Base-by-base conservation (phyloP, 176 grass and related monocot genomes). In the Oryza coarctata region DNA sequence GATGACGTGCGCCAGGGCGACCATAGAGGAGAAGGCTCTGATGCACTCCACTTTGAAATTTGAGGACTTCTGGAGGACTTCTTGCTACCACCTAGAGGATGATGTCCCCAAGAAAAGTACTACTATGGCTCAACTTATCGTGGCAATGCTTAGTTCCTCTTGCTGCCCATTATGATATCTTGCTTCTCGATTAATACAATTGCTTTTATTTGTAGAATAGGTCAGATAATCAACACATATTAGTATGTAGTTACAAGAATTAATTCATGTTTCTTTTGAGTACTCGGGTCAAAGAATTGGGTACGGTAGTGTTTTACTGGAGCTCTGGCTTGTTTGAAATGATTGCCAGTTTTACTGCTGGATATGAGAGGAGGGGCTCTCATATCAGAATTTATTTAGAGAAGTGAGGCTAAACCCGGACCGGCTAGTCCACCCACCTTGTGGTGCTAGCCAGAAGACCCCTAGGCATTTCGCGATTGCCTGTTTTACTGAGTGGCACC, bases 31-130 rank as follows among this genome's bases (percentile, higher is more conserved):
- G 76, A 76, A 52, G 64, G 14, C 14, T 47, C 70, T 89, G 77
- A n/a, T 89, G 23, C 0, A 0, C 14, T 55, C 72, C 65, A 86
- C 78, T 28, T 11, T 66, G 11, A 77, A 60, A 5, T 39, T 89
- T 10, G 78, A 92, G 27, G 86, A 86, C 0, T 92, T 92, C 86
- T 86, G 83, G 78, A 92, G n/a, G 79, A 43, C n/a, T 29, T 92
- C 86, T 18, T 88, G 86, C 70, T 92, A 92, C 80, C 34, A 88
- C 70, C 75, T 92, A 28, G 84, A 88, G 41, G 78, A 27, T 73
- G 79, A 77, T 65, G 68, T 20, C 44, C 82, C 86, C 63, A 88
- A 86, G 73, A 85, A 77, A 88, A 91, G 86, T 91, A 85, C 11
- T 18, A 14, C 36, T 39, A 22, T n/a, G 2, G 7, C 70, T 74